phyloP scores from a whole-genome alignment of 345 rosid genomes.

The Populus davidiana region DNA sequence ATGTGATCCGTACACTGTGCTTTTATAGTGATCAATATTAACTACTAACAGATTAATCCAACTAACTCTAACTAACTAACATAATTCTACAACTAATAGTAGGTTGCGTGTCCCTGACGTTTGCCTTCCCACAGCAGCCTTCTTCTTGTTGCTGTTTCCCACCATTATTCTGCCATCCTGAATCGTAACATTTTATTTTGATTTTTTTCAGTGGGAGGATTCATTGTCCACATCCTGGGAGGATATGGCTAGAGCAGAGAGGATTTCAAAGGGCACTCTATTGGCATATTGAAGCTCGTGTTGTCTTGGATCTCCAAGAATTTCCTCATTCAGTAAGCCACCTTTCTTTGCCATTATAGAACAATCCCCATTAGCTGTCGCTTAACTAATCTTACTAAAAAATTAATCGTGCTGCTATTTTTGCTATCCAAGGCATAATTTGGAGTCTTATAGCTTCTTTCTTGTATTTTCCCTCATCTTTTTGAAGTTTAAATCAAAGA shows the following conservation, averaged over 20 bases:
- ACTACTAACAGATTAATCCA: too few relatives aligned
- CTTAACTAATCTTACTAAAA: background rate
- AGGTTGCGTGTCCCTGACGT: too few relatives aligned
- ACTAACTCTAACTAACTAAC: too few relatives aligned
- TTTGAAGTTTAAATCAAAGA: background rate
- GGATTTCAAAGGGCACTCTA: slow-evolving; percentile 88
- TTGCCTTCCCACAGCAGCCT: too few relatives aligned
- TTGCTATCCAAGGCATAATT: background rate
- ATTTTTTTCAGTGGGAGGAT: slow-evolving; percentile 56
- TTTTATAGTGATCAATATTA: too few relatives aligned
- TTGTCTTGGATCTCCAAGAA: slow-evolving; percentile 89
- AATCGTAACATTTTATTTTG: background rate
- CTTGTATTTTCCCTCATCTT: background rate
- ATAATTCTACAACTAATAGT: too few relatives aligned
- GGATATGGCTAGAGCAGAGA: slow-evolving; percentile 96
- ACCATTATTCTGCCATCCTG: too few relatives aligned
- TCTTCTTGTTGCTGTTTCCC: too few relatives aligned
- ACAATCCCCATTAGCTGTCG: background rate
- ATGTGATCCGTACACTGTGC: too few relatives aligned
- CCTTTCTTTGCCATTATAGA: background rate
- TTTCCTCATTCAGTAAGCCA: slow-evolving; percentile 50
- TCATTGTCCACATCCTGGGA: slow-evolving; percentile 90
- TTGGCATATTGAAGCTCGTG: slow-evolving; percentile 99
- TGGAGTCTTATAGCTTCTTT: too few relatives aligned
- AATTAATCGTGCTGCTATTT: background rate